Base-by-base conservation (phyloP, 2,329 filamentous ascomycete species). In the Chlorencoelia australis region DNA sequence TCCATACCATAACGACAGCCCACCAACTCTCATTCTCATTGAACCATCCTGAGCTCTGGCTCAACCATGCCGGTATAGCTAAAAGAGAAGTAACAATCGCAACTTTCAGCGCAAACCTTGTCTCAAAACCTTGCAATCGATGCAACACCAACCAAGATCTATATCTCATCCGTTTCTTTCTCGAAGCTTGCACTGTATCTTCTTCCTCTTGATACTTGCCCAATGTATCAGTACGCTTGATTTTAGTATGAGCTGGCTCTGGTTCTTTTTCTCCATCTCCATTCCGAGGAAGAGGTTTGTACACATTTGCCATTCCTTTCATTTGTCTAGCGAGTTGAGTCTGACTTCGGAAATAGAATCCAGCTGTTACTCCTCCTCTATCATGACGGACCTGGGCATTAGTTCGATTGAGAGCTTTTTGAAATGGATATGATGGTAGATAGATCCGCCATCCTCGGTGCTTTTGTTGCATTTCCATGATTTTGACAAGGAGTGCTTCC, bases 321-420 rank as follows among this genome's bases (percentile, higher is more conserved):
- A 61, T 56, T 8, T 45, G 56, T 29, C 41, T 47, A 13, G 50
- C 49, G 13, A 58, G 41, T 36, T 53, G 44, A 7, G 40, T 44
- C 35, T 56, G 52, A 32, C 49, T 56, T 17, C 43, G 48, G 40
- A 63, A 64, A 44, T 61, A 64, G 39, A 58, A 61, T 20, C 68
- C 68, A 4, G 70, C 71, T 4, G 71, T 73, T 14, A 73, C 61
- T 16, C 71, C 71, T 13, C 73, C 72, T 41, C 71, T 61, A 47
- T 77, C 73, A 44, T 76, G 73, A 20, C 71, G 61, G 4, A 75
- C 71, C 44, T 74, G 70, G 3, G 65, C 61, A 47, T 75, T 75
- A 5, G 67, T 66, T 21, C 71, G 59, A 44, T 71, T 64, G 2
- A 74, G 37, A 4, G 69, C 62, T 47, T 75, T 75, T 29, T 49